These are phyloP conservation scores for Prunus davidiana DNA, from an alignment of 306 rosid genomes.

Conservation along the genomic window DNA sequence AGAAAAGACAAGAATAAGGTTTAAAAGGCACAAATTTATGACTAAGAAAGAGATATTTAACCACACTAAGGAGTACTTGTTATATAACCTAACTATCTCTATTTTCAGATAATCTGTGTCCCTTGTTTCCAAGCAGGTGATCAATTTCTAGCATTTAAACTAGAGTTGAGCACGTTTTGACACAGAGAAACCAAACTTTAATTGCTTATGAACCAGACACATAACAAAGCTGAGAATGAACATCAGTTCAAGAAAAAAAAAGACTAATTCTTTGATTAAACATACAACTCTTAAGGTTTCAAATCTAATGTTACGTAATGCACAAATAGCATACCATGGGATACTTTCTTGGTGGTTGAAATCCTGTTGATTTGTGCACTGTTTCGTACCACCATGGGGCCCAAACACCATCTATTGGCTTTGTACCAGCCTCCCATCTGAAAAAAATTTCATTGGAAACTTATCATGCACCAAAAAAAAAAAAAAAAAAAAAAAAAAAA, in stretches of 20 bases:
- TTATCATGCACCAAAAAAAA: constrained; percentile 6
- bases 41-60: neutral
- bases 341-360: constrained; percentile 46
- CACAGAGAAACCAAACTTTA: too few species aligned
- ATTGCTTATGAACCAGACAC: too few species aligned
- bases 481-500: neutral
- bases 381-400: constrained; percentile 81
- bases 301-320: neutral
- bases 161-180: too few species aligned
- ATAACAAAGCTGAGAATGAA: too few species aligned
- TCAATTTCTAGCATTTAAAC: too few species aligned
- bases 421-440: constrained; percentile 88
- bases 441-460: constrained; percentile 25
- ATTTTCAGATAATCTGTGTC: neutral
- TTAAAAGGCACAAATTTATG: neutral
- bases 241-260: too few species aligned
- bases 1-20: neutral
- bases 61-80: neutral
- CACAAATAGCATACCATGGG: constrained; percentile 48
- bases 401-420: constrained; percentile 75
- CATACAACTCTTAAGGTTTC: neutral
- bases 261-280: neutral
- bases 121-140: neutral
- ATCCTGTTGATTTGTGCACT: constrained; percentile 62
- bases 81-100: neutral